phyloP scores from a whole-genome alignment of 2,329 filamentous ascomycete genomes.

The Parafenestella ontariensis region DNA sequence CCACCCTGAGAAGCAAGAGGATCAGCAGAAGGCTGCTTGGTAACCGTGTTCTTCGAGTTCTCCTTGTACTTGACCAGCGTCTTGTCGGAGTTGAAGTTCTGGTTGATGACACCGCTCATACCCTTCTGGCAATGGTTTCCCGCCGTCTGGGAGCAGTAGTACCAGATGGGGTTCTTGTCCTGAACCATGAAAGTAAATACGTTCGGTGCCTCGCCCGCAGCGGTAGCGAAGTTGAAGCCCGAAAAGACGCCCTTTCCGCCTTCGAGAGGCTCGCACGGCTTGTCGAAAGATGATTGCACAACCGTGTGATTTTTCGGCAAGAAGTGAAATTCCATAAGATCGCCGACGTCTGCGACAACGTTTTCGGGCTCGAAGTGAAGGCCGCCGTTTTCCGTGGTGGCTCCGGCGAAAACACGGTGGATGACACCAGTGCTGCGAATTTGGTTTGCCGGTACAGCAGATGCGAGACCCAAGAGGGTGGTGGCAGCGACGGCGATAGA shows the following conservation, averaged over 20 bases:
- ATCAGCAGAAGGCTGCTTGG: slow-evolving; percentile 29
- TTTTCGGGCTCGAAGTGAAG: slow-evolving; percentile 46
- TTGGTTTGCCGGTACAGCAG: slow-evolving; percentile 22
- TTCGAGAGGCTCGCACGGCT: slow-evolving; percentile 69
- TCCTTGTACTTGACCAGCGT: slow-evolving; percentile 40
- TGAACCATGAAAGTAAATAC: slow-evolving; percentile 74
- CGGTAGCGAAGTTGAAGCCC: slow-evolving; percentile 67
- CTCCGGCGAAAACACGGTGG: slow-evolving; percentile 38
- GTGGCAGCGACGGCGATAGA: slow-evolving; percentile 26
- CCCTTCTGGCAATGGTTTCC: slow-evolving; percentile 71
- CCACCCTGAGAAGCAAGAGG: slow-evolving; percentile 27
- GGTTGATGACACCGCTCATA: slow-evolving; percentile 77
- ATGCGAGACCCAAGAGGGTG: slow-evolving; percentile 25
- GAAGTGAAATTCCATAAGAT: slow-evolving; percentile 58
- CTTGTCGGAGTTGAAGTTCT: slow-evolving; percentile 35
- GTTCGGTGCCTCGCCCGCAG: slow-evolving; percentile 24
- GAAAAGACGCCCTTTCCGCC: slow-evolving; percentile 62
- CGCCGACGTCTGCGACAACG: slow-evolving; percentile 39
- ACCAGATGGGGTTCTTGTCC: slow-evolving; percentile 75
- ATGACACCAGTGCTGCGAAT: slow-evolving; percentile 30
- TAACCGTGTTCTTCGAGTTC: slow-evolving; percentile 27
- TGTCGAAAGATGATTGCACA: slow-evolving; percentile 75
- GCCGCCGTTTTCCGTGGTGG: slow-evolving; percentile 30
- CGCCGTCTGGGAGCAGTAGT: slow-evolving; percentile 74
- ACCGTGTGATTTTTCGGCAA: slow-evolving; percentile 73